Percentiles rank a stretch among this genome's conserved stretches.
These are phyloP conservation scores for Beauveria medogensis DNA, from an alignment of 2,329 filamentous ascomycete species.

Conservation along the genomic window DNA sequence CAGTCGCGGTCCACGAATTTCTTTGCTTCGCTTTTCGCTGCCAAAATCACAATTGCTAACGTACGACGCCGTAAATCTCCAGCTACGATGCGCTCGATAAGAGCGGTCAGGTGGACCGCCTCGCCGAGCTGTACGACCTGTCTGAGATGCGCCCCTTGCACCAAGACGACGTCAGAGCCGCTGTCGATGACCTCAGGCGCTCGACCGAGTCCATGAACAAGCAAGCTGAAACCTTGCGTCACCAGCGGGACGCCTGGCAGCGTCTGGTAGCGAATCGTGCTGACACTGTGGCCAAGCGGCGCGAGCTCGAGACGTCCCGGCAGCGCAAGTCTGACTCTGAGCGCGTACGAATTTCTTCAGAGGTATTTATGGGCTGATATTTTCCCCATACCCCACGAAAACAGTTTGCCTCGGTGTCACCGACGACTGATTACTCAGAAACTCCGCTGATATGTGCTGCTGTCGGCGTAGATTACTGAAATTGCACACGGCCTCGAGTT, in stretches of 20 bases:
- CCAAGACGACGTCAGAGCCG: slow-evolving; percentile 52
- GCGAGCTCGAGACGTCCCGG: slow-evolving; percentile 21
- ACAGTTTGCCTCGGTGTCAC: not conserved
- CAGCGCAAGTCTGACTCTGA: slow-evolving; percentile 27
- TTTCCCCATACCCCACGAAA: not conserved
- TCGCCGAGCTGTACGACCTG: slow-evolving; percentile 38
- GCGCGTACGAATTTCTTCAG: slow-evolving; percentile 32
- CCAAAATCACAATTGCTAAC: slow-evolving; percentile 12
- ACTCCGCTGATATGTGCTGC: not conserved
- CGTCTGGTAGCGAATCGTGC: slow-evolving; percentile 36
- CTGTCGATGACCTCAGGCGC: slow-evolving; percentile 54
- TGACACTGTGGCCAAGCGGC: slow-evolving; percentile 22
- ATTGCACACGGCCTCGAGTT: slow-evolving; percentile 39
- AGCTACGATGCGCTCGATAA: slow-evolving; percentile 44
- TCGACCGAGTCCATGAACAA: slow-evolving; percentile 57
- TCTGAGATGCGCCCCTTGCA: slow-evolving; percentile 41
- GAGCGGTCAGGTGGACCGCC: slow-evolving; percentile 38
- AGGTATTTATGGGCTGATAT: slow-evolving; percentile 24
- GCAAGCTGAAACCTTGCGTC: slow-evolving; percentile 53
- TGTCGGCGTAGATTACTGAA: slow-evolving; percentile 35
- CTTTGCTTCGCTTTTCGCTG: not conserved
- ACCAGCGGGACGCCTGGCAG: slow-evolving; percentile 54
- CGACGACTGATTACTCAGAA: too few relatives aligned
- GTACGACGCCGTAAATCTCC: not conserved
- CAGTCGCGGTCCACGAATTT: not conserved